Conservation (phyloP, 257 asterid genomes). For the Fraxinus excelsior region DNA sequence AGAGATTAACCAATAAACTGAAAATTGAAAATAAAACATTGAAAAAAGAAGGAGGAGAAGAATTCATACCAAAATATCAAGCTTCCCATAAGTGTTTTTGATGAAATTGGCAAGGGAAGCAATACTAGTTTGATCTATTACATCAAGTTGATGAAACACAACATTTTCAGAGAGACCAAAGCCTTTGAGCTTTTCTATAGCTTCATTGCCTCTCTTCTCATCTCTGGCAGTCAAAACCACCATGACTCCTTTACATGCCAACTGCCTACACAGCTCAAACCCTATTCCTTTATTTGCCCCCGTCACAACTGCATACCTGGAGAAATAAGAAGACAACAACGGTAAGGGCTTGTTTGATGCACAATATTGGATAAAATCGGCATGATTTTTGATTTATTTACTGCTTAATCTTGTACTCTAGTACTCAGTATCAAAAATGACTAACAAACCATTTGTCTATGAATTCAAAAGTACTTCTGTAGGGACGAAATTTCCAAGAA, state of each 20-base stretch:
- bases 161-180: conserved; percentile 4
- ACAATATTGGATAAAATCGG: no score
- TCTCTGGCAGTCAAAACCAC: conserved; percentile 29
- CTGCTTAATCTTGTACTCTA: no score
- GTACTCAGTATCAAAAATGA: no score
- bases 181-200: conserved; percentile 25
- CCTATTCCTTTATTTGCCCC: conserved; percentile 24
- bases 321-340: neutral
- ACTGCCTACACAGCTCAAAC: conserved; percentile 17
- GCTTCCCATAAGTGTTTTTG: conserved; percentile 26
- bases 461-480: neutral
- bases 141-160: conserved; percentile 22
- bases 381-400: no score
- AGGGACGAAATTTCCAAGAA: neutral
- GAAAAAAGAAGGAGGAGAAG: no score
- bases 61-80: conserved; percentile 39
- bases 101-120: conserved; percentile 17
- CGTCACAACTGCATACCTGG: conserved; percentile 19
- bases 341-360: neutral
- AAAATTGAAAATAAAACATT: no score
- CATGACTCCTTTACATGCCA: conserved; percentile 16
- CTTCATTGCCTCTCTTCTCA: conserved; percentile 28
- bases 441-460: no score
- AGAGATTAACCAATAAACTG: no score
- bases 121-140: conserved; percentile 17